These are phyloP conservation scores for Coniochaeta ligniaria DNA, from an alignment of 2,329 filamentous ascomycete genomes.

Conservation along the genomic window DNA sequence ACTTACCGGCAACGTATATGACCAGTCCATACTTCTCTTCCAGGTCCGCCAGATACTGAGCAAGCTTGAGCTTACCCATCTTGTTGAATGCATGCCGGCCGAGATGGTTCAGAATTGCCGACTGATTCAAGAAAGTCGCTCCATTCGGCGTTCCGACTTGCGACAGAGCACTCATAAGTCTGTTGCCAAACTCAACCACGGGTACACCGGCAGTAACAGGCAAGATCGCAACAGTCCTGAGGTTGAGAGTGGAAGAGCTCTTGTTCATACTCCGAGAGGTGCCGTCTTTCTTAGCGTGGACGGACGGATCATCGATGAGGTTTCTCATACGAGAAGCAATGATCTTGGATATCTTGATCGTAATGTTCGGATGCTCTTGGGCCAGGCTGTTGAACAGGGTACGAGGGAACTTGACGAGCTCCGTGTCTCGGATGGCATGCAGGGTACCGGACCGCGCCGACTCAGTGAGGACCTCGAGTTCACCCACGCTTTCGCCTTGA, in stretches of 20 bases:
- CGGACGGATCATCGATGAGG: conserved; percentile 73
- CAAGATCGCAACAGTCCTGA: conserved; percentile 86
- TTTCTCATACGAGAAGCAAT: conserved; percentile 92
- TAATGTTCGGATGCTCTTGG: conserved; percentile 94
- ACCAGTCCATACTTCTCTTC: conserved; percentile 97
- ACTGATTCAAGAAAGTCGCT: conserved; percentile 86
- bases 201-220: conserved; percentile 88
- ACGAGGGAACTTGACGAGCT: conserved; percentile 91
- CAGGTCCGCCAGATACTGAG: conserved; percentile 91
- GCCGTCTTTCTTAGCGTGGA: conserved; percentile 56
- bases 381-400: conserved; percentile 96
- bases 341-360: conserved; percentile 98
- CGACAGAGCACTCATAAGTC: conserved; percentile 76
- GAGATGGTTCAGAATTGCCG: conserved; percentile 87
- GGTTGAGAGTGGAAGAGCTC: conserved; percentile 80
- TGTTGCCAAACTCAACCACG: conserved; percentile 89
- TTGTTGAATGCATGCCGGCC: conserved; percentile 94
- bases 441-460: conserved; percentile 83
- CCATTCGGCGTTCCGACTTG: conserved; percentile 88
- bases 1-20: conserved; percentile 77
- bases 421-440: conserved; percentile 93
- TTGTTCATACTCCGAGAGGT: conserved; percentile 53
- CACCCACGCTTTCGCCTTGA: conserved; percentile 94
- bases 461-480: conserved; percentile 95
- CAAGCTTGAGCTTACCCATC: conserved; percentile 93